phyloP scores from a whole-genome alignment of 2,329 filamentous ascomycete species.

The Ophiostoma himal-ulmi region DNA sequence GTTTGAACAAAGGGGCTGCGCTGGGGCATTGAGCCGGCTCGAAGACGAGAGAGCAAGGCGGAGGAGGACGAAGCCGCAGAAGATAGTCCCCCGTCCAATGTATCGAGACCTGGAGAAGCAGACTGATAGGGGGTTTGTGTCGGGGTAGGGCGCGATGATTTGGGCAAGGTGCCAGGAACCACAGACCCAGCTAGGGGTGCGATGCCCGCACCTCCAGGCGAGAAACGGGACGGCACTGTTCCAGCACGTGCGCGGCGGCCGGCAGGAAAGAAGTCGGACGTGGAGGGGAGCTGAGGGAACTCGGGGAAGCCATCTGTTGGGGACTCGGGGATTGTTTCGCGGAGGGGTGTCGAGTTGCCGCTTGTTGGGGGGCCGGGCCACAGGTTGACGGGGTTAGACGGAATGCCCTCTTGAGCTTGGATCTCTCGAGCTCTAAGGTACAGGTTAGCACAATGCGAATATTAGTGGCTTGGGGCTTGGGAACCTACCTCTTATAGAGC shows the following conservation, averaged over 20 bases:
- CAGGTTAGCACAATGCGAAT: neutral
- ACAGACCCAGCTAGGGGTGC: slow-evolving; percentile 52
- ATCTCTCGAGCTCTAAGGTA: slow-evolving; percentile 83
- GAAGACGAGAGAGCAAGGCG: slow-evolving; percentile 73
- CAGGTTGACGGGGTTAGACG: slow-evolving; percentile 59
- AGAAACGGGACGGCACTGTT: slow-evolving; percentile 92
- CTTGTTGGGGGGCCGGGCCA: slow-evolving; percentile 97
- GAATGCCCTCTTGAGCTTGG: slow-evolving; percentile 87
- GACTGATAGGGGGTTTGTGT: slow-evolving; percentile 83
- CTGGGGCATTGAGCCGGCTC: slow-evolving; percentile 92
- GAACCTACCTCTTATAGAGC: slow-evolving; percentile 84
- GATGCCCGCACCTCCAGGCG: slow-evolving; percentile 63
- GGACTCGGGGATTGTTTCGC: slow-evolving; percentile 95
- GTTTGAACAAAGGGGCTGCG: slow-evolving; percentile 58
- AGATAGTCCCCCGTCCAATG: slow-evolving; percentile 34
- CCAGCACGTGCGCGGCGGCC: slow-evolving; percentile 81
- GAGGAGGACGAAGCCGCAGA: slow-evolving; percentile 47
- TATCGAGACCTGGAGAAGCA: slow-evolving; percentile 49
- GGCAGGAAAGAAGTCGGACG: slow-evolving; percentile 59
- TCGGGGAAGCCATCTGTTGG: slow-evolving; percentile 94
- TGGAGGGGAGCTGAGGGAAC: slow-evolving; percentile 66
- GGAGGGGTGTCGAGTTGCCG: slow-evolving; percentile 89
- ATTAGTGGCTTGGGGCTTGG: neutral
- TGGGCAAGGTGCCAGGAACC: slow-evolving; percentile 49
- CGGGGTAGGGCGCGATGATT: slow-evolving; percentile 77